These are phyloP conservation scores for Drosera spatulata DNA, from an alignment of 179 eudicot genomes.

Conservation along the genomic window DNA sequence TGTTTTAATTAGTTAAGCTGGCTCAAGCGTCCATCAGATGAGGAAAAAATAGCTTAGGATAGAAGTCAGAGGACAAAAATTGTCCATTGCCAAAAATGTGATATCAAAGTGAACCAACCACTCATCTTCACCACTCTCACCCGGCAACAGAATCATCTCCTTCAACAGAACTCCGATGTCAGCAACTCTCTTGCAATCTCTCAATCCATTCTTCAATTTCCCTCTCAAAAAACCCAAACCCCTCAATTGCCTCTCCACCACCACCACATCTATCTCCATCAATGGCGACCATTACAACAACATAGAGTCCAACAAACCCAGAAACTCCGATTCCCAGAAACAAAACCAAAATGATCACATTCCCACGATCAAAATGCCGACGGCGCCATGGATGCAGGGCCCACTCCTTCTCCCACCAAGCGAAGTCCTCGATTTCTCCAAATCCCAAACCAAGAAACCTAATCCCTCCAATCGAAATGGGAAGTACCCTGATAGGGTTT, in stretches of 20 bases:
- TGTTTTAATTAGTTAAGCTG: no score
- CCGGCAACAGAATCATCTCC: background rate
- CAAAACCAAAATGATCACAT: background rate
- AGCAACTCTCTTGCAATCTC: conserved; percentile 20
- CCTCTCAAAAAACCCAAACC: background rate
- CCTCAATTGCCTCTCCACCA: conserved; percentile 1
- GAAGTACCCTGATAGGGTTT: conserved; percentile 23
- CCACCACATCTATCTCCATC: conserved; percentile 1
- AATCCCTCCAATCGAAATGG: conserved; percentile 2
- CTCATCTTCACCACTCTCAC: no score
- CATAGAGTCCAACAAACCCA: conserved; percentile 2
- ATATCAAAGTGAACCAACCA: no score
- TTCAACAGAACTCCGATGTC: conserved; percentile 10
- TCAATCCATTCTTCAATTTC: conserved; percentile 9
- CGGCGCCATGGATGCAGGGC: conserved; percentile 87
- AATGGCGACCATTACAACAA: conserved; percentile 1
- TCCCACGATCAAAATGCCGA: conserved; percentile 42
- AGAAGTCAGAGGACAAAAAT: no score
- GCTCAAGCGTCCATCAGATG: no score
- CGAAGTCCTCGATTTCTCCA: conserved; percentile 39
- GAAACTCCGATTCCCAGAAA: background rate
- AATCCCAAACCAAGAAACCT: conserved; percentile 18
- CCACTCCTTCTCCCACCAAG: conserved; percentile 31
- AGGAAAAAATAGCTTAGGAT: no score
- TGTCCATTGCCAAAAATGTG: no score